These are phyloP conservation scores for Paraphaeosphaeria sporulosa DNA, from an alignment of 2,329 filamentous ascomycete species.

Conservation along the genomic window DNA sequence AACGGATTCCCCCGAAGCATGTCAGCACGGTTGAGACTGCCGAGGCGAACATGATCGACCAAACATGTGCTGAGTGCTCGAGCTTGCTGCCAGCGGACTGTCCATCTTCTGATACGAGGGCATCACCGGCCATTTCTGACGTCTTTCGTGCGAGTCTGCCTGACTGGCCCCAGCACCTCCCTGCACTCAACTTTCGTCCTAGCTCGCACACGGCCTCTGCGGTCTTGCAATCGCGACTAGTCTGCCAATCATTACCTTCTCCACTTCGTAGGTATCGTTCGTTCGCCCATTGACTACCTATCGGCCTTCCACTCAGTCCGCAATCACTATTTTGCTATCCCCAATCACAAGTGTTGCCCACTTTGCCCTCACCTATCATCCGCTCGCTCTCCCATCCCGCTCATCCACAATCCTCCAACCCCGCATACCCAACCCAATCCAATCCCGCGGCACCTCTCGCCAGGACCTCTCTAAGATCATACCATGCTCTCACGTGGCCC, in stretches of 20 bases:
- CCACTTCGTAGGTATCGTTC: too few species aligned
- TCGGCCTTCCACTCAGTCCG: too few species aligned
- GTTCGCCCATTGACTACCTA: too few species aligned
- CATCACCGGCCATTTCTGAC: not conserved
- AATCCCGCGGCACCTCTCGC: too few species aligned
- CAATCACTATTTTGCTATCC: too few species aligned
- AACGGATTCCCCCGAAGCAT: not conserved
- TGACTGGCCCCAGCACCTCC: too few species aligned
- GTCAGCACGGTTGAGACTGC: not conserved
- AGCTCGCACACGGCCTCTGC: too few species aligned
- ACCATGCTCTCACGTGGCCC: not conserved
- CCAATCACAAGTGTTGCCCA: not conserved
- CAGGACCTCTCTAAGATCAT: not conserved
- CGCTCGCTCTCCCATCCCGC: not conserved
- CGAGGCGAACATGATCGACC: conserved; percentile 1
- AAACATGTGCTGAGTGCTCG: not conserved
- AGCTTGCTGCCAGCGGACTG: not conserved
- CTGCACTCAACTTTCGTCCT: too few species aligned
- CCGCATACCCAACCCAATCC: too few species aligned
- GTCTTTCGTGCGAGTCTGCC: not conserved
- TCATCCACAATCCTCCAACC: not conserved
- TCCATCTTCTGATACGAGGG: not conserved
- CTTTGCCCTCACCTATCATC: not conserved
- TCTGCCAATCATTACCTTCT: too few species aligned
- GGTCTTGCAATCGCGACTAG: too few species aligned